These are phyloP conservation scores for Mallotus nudiflorus DNA, from an alignment of 345 rosid species.

Conservation along the genomic window DNA sequence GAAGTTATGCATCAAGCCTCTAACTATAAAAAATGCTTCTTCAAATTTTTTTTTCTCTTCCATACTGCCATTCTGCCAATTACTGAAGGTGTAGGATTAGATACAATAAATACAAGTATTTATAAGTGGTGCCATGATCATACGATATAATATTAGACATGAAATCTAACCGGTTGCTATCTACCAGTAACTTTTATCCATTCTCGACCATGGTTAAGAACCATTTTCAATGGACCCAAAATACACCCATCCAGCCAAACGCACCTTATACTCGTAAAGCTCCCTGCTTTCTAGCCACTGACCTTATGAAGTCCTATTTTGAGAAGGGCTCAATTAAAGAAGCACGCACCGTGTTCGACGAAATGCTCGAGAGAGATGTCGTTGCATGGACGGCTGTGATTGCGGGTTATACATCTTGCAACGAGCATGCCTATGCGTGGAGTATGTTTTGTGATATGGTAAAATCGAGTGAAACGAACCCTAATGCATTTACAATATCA, in stretches of 20 bases:
- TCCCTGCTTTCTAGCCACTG: conserved; percentile 68
- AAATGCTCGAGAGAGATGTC: conserved; percentile 69
- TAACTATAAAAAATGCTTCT: too few relatives aligned
- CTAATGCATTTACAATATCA: conserved; percentile 67
- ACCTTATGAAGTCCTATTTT: conserved; percentile 51
- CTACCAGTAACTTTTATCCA: conserved; percentile 30
- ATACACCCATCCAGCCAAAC: conserved; percentile 18
- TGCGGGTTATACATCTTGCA: conserved; percentile 53
- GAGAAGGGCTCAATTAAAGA: conserved; percentile 40
- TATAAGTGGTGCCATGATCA: conserved; percentile 10
- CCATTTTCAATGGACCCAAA: conserved; percentile 44
- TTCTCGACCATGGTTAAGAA: conserved; percentile 43
- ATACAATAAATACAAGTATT: too few relatives aligned
- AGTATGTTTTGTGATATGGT: conserved; percentile 60
- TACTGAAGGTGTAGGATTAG: too few relatives aligned
- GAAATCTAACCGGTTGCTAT: conserved; percentile 35
- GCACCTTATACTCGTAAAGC: conserved; percentile 35
- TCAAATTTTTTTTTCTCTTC: too few relatives aligned
- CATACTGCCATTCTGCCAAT: too few relatives aligned
- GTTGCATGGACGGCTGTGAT: conserved; percentile 76
- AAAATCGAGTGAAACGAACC: conserved; percentile 36
- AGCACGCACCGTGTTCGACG: conserved; percentile 67
- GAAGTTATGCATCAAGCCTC: too few relatives aligned
- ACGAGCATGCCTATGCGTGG: conserved; percentile 50
- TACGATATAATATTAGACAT: conserved; percentile 16